Conservation (phyloP, 768 basidiomycete species). For the Atractiella rhizophila region DNA sequence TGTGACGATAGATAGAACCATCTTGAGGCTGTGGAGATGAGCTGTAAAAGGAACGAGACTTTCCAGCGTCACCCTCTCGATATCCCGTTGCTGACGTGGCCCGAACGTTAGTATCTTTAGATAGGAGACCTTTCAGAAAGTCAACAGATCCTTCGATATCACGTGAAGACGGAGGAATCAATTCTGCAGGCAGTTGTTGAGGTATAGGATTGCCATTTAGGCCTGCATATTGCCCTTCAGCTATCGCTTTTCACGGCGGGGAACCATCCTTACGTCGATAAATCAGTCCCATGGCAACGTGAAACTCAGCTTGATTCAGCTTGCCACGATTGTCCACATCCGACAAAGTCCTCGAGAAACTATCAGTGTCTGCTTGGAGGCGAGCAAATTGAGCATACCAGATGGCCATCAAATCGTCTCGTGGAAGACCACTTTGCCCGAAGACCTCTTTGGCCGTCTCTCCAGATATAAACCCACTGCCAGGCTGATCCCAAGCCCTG, state of each 20-base stretch:
- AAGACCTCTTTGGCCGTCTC: constrained; percentile 71
- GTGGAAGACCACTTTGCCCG: constrained; percentile 65
- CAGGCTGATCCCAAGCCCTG: constrained; percentile 70
- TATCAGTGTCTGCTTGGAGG: constrained; percentile 1
- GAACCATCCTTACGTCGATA: constrained; percentile 52
- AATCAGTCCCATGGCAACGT: constrained; percentile 94
- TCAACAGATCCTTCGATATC: constrained; percentile 75
- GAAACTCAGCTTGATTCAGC: constrained; percentile 83
- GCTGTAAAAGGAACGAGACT: background rate
- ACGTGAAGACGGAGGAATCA: constrained; percentile 69
- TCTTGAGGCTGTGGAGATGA: constrained; percentile 46
- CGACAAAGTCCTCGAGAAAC: constrained; percentile 46
- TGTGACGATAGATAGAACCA: constrained; percentile 75
- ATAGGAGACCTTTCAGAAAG: constrained; percentile 62
- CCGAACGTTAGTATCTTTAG: constrained; percentile 45
- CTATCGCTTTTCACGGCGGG: background rate
- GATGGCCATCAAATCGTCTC: constrained; percentile 72
- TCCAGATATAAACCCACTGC: constrained; percentile 64
- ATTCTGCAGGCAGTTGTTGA: constrained; percentile 57
- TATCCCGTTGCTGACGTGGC: constrained; percentile 31
- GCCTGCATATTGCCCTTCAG: constrained; percentile 26
- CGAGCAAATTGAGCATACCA: constrained; percentile 36
- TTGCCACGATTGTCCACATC: constrained; percentile 85
- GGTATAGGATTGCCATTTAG: constrained; percentile 82
- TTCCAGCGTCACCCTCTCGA: background rate